Conservation (phyloP, 805 yeast species). For the Saturnispora sekii region DNA sequence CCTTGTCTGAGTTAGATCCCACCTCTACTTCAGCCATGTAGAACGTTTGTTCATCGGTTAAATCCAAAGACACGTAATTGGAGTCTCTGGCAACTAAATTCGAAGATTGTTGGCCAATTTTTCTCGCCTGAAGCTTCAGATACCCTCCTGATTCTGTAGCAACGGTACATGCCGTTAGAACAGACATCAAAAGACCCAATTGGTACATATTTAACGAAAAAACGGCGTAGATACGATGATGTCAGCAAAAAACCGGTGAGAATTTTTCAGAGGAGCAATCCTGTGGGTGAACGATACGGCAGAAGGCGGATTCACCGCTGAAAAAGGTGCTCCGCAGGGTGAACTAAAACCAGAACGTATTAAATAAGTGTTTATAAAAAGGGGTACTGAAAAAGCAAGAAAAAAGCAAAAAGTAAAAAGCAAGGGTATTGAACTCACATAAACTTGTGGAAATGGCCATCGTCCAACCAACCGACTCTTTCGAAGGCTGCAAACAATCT, state of each 20-base stretch:
- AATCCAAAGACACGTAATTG: slow-evolving; percentile 23
- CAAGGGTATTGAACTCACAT: slow-evolving; percentile 15
- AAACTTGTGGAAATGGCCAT: slow-evolving; percentile 49
- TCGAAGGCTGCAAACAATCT: slow-evolving; percentile 85
- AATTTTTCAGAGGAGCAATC: too few species aligned
- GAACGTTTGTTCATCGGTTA: slow-evolving; percentile 33
- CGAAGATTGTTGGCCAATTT: slow-evolving; percentile 10
- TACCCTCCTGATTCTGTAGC: slow-evolving; percentile 5
- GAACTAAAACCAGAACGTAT: too few species aligned
- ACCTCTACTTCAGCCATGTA: slow-evolving; percentile 37
- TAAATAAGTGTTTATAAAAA: not conserved
- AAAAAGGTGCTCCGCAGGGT: too few species aligned
- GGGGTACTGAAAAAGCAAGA: not conserved
- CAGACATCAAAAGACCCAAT: not conserved
- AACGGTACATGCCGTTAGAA: not conserved
- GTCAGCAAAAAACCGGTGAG: too few species aligned
- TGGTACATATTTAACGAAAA: not conserved
- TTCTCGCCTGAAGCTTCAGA: slow-evolving; percentile 16
- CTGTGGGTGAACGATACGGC: too few species aligned
- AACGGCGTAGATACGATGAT: too few species aligned
- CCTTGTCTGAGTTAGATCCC: slow-evolving; percentile 51
- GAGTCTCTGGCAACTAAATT: slow-evolving; percentile 19
- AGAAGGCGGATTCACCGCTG: too few species aligned
- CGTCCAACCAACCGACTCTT: slow-evolving; percentile 85
- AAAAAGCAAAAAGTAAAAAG: not conserved